Conservation (phyloP, 2,329 filamentous ascomycete genomes). For the Ophiocordyceps camponoti-floridani region DNA sequence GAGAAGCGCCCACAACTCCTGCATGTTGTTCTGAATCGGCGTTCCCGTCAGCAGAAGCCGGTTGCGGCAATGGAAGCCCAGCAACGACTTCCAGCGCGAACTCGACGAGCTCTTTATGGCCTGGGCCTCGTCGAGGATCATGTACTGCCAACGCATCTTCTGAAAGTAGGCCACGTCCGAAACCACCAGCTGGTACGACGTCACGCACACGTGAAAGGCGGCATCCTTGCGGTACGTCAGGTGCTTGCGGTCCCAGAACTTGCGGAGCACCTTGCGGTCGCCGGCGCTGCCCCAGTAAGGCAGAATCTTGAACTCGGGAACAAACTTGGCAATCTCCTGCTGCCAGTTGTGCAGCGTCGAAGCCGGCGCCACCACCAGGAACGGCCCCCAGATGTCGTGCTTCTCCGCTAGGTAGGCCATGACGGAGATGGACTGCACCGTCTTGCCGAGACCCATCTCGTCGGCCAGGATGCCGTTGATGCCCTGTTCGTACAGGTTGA, state of each 20-base stretch:
- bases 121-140: constrained; percentile 97
- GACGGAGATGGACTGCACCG: constrained; percentile 95
- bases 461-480: constrained; percentile 98
- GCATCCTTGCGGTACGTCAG: constrained; percentile 88
- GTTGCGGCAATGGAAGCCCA: constrained; percentile 91
- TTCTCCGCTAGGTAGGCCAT: constrained; percentile 97
- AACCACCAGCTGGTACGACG: constrained; percentile 93
- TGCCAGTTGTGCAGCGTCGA: constrained; percentile 99
- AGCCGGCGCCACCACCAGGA: constrained; percentile 87
- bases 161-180: constrained; percentile 95
- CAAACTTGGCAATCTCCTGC: constrained; percentile 90
- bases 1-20: constrained; percentile 89
- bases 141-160: constrained; percentile 99
- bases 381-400: constrained; percentile 96
- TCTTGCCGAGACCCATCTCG: constrained; percentile 99
- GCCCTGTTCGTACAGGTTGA: constrained; percentile 96
- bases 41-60: constrained; percentile 86
- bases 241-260: constrained; percentile 98
- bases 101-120: constrained; percentile 97
- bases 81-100: constrained; percentile 88
- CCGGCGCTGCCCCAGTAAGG: constrained; percentile 95
- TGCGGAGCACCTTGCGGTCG: constrained; percentile 88
- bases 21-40: constrained; percentile 99
- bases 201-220: constrained; percentile 88
- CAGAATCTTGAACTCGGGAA: constrained; percentile 83